These are phyloP conservation scores for Coemansia sp. DNA, from an alignment of 192 early-diverging fungal species.

Conservation along the genomic window DNA sequence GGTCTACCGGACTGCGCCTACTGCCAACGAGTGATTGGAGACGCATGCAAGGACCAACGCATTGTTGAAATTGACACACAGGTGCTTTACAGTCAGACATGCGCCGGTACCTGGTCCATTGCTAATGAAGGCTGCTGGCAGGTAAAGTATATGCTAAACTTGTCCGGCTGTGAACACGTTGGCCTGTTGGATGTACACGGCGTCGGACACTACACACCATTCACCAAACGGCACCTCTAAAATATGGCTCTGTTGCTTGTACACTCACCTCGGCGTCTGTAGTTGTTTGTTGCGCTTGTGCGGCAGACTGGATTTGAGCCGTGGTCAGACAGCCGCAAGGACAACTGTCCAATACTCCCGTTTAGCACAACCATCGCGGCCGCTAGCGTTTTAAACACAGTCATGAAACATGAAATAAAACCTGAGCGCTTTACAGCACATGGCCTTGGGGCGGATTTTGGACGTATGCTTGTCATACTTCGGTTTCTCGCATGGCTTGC, in stretches of 20 bases:
- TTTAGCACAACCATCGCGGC: constrained; percentile 3
- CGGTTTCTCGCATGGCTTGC: constrained; percentile 23
- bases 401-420: constrained; percentile 1
- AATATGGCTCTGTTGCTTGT: not conserved
- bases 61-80: constrained; percentile 11
- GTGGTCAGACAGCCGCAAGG: not conserved
- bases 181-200: not conserved
- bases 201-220: not conserved
- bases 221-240: not conserved
- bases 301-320: constrained; percentile 9
- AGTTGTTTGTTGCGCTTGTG: constrained; percentile 14
- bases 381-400: not conserved
- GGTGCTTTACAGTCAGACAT: constrained; percentile 12
- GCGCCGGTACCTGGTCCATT: constrained; percentile 19
- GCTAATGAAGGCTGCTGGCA: constrained; percentile 27
- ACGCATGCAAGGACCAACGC: constrained; percentile 1
- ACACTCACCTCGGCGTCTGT: not conserved
- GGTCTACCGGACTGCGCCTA: constrained; percentile 26
- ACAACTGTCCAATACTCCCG: not conserved
- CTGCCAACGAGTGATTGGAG: constrained; percentile 27
- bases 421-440: not conserved
- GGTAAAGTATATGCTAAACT: constrained; percentile 13
- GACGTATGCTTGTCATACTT: constrained; percentile 20
- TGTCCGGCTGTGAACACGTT: not conserved
- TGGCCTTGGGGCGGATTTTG: not conserved